Conservation (phyloP, 495 filamentous ascomycete genomes). For the Paragyromitra xinjiangensis region DNA sequence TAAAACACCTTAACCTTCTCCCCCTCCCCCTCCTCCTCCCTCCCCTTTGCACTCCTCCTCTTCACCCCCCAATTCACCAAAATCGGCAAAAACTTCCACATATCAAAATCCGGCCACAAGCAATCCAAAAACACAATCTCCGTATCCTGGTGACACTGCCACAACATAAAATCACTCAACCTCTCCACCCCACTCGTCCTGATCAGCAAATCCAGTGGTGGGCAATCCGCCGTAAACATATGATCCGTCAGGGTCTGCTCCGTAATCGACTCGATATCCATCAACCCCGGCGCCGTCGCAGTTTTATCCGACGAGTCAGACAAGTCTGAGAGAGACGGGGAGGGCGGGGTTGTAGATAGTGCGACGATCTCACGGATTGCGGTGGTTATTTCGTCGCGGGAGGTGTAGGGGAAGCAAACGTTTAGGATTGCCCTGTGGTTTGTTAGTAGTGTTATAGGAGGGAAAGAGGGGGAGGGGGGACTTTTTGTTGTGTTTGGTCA, state of each 20-base stretch:
- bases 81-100: constrained; percentile 93
- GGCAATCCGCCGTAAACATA: constrained; percentile 82
- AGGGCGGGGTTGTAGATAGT: constrained; percentile 49
- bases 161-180: constrained; percentile 96
- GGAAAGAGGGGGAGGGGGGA: constrained; percentile 55
- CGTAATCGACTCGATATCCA: constrained; percentile 87
- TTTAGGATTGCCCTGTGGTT: constrained; percentile 77
- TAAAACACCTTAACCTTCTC: constrained; percentile 11
- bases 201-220: constrained; percentile 87
- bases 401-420: constrained; percentile 97
- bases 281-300: constrained; percentile 50
- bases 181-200: constrained; percentile 91
- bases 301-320: constrained; percentile 36
- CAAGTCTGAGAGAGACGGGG: constrained; percentile 41
- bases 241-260: constrained; percentile 77
- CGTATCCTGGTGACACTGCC: constrained; percentile 93
- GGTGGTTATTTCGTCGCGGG: constrained; percentile 93
- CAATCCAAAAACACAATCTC: constrained; percentile 91
- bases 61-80: constrained; percentile 60
- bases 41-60: background rate
- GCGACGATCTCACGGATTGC: constrained; percentile 83
- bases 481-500: constrained; percentile 85
- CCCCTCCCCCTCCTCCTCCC: background rate
- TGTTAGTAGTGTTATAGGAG: constrained; percentile 6
- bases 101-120: constrained; percentile 94